Evolutionary conservation across 805 yeast species (phyloP).

Genomic region (Ogataea methylovora): DNA sequence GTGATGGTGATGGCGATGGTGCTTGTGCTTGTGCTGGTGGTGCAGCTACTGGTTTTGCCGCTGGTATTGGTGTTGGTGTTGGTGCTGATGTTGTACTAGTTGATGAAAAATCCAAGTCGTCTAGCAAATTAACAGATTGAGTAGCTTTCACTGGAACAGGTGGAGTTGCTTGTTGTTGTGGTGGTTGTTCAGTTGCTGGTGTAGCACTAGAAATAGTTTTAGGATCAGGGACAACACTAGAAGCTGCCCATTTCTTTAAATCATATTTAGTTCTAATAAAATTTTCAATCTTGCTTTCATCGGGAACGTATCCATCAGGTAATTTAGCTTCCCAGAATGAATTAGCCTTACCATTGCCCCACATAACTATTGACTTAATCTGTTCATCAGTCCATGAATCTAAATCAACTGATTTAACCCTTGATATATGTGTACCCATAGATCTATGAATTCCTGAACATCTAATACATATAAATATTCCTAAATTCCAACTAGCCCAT

Average conservation of each 20-base stretch:
- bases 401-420: conserved; percentile 88
- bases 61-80: neutral
- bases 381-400: conserved; percentile 97
- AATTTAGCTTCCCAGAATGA: conserved; percentile 76
- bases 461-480: conserved; percentile 86
- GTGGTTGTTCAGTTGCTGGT: conserved; percentile 3
- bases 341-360: conserved; percentile 85
- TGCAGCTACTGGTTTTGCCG: neutral
- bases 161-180: conserved; percentile 9
- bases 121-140: neutral
- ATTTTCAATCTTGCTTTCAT: conserved; percentile 76
- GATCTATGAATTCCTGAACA: conserved; percentile 95
- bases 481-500: conserved; percentile 97
- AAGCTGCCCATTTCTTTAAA: conserved; percentile 73
- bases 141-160: conserved; percentile 2
- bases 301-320: conserved; percentile 67
- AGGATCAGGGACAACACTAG: conserved; percentile 56
- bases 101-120: neutral
- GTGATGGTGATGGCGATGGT: conserved; percentile 2
- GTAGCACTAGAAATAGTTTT: conserved; percentile 21
- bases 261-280: conserved; percentile 92
- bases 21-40: conserved; percentile 1
- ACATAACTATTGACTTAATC: conserved; percentile 66
- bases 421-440: conserved; percentile 91
- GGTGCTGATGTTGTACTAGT: too few species aligned